A percentile compares a stretch with the other conserved stretches of the same genome.
Conservation (phyloP, 768 basidiomycete genomes). For the Suillus weaverae region DNA sequence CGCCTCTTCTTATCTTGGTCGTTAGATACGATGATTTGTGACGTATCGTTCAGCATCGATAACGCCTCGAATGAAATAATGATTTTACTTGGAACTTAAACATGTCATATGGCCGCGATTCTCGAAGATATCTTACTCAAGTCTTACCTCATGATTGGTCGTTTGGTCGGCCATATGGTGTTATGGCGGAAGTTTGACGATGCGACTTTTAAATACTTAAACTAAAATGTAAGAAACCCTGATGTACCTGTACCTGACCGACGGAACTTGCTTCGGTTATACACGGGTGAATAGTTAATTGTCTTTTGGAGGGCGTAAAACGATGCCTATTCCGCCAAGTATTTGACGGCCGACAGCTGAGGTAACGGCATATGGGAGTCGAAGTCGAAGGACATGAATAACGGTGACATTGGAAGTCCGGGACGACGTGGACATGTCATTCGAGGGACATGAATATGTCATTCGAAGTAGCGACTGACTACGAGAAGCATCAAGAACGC, state of each 20-base stretch:
- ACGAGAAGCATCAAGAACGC: neutral
- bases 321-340: neutral
- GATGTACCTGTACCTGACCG: neutral
- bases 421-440: neutral
- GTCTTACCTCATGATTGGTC: neutral
- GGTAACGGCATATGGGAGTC: neutral
- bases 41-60: neutral
- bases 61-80: conserved; percentile 2
- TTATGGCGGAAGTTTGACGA: neutral
- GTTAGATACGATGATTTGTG: neutral
- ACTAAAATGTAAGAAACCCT: no score
- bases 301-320: neutral
- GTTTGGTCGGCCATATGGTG: neutral
- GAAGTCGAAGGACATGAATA: neutral
- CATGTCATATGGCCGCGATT: neutral
- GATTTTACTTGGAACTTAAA: neutral
- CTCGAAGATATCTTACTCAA: neutral
- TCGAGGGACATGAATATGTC: neutral
- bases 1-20: neutral
- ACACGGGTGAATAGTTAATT: neutral
- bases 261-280: neutral
- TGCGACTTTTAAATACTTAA: neutral
- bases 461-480: neutral
- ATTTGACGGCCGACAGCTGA: no score
- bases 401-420: neutral